Evolutionary conservation across 768 basidiomycete species (phyloP).

Genomic region (Hygrophorus russula): DNA sequence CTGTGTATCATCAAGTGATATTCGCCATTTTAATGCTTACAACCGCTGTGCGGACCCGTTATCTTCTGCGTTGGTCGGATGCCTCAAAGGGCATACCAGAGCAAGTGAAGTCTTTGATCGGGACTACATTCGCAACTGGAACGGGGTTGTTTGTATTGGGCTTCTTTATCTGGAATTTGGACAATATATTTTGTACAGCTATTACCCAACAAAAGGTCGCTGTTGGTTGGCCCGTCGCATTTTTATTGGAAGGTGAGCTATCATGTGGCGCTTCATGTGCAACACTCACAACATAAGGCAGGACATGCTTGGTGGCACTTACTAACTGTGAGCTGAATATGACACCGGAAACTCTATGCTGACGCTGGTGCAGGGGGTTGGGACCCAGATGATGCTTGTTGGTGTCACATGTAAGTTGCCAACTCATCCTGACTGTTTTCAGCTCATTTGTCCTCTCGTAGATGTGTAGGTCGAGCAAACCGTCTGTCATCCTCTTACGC

Average conservation of each 20-base stretch:
- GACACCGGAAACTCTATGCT: background rate
- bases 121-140: slow-evolving; percentile 40
- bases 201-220: slow-evolving; percentile 44
- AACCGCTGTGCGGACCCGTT: slow-evolving; percentile 34
- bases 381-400: no score
- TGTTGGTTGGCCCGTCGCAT: slow-evolving; percentile 56
- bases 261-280: no score
- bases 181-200: slow-evolving; percentile 61
- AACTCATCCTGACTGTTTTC: no score
- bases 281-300: no score
- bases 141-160: slow-evolving; percentile 46
- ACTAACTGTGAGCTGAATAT: no score
- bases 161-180: slow-evolving; percentile 71
- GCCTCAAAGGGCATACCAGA: slow-evolving; percentile 28
- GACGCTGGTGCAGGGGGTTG: background rate
- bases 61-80: slow-evolving; percentile 38
- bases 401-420: no score
- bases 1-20: slow-evolving; percentile 69
- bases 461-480: no score
- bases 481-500: no score
- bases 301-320: no score
- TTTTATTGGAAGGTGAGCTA: slow-evolving; percentile 47
- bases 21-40: slow-evolving; percentile 51
- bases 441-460: no score
- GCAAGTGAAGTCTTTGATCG: slow-evolving; percentile 28